Base-by-base conservation (phyloP, 2,329 filamentous ascomycete species). In the Trichoderma koningii region DNA sequence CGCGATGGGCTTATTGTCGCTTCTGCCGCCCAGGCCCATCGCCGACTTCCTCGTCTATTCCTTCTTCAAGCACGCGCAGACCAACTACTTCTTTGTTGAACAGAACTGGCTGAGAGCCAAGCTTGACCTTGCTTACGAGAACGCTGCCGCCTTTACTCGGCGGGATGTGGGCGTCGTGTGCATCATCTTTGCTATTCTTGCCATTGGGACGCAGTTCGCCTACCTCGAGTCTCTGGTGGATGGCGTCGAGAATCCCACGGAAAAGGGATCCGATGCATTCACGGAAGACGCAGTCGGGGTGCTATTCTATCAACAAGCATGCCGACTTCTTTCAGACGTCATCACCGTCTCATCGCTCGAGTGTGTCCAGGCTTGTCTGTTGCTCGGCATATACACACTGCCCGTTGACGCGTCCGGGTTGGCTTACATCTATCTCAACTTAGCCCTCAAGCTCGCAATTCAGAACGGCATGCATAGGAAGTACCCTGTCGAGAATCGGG, bases 381-480 rank as follows among this genome's bases (percentile, higher is more conserved):
- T 87, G 23, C 81, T 87, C 15, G 84, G 82, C 2, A 79, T 85
- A 10, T 87, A 85, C 67, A 76, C 82, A 1, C 73, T 86, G 6
- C 83, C 84, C 0, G 75, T 86, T 0, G 84, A 87, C 70, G 81
- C 84, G 0, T 83, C 83, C 1, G 84, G 84, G 0, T 72, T 86
- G 21, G 82, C 82, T 2, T 87, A 85, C 68, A 83, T 83, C 3
- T 87, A 87, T 67, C 77, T 85, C 53, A 83, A 83, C 7, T 71
- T 87, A 14, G 82, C 83, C 2, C 75, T 86, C 48, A 85, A 84
- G 66, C 75, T 87, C 65, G 84, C 83, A 1, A 85, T 86, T 15
- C 83, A 86, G 66, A 86, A 86, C 69, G 84, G 84, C 10, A 85
- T 87, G 83, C 84, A 87, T 68, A 77, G 84, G 55, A 81, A 77